These are phyloP conservation scores for Thymus quinquecostatus DNA, from an alignment of 257 asterid species.

Conservation along the genomic window DNA sequence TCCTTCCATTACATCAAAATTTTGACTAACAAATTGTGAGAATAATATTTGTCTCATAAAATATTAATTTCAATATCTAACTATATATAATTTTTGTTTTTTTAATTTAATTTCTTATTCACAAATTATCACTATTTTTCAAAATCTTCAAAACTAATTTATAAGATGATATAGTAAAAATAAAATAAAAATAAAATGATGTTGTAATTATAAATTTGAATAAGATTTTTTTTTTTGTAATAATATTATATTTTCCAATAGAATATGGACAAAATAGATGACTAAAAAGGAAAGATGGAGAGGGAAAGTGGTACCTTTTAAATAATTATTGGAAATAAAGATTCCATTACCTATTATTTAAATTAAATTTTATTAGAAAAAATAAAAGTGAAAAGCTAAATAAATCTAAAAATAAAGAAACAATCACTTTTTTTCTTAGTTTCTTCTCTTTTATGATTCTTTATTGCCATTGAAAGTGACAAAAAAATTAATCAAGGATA, in stretches of 20 bases:
- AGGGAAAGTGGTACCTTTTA: slow-evolving; percentile 9
- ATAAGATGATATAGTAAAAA: too few relatives aligned
- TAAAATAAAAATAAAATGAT: too few relatives aligned
- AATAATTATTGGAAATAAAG: slow-evolving; percentile 29
- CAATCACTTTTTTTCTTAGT: background rate
- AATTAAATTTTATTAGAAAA: background rate
- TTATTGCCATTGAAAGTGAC: slow-evolving; percentile 17
- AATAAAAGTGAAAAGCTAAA: slow-evolving; percentile 9
- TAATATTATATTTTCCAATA: slow-evolving; percentile 11
- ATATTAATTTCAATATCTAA: too few relatives aligned
- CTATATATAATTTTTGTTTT: too few relatives aligned
- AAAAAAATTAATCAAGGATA: slow-evolving; percentile 11
- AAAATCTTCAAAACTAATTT: too few relatives aligned
- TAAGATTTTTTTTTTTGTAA: background rate
- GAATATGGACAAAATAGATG: slow-evolving; percentile 30
- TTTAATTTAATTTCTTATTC: background rate
- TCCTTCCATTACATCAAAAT: too few relatives aligned
- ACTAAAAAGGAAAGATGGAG: slow-evolving; percentile 30
- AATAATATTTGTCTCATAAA: too few relatives aligned
- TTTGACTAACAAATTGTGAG: too few relatives aligned
- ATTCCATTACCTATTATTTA: slow-evolving; percentile 31
- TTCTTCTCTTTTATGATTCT: slow-evolving; percentile 9
- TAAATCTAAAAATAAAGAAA: background rate
- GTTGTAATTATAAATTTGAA: background rate
- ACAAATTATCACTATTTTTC: background rate